Conservation (phyloP, 1,284 basidiomycete genomes). For the Lignosus rhinocerotis region DNA sequence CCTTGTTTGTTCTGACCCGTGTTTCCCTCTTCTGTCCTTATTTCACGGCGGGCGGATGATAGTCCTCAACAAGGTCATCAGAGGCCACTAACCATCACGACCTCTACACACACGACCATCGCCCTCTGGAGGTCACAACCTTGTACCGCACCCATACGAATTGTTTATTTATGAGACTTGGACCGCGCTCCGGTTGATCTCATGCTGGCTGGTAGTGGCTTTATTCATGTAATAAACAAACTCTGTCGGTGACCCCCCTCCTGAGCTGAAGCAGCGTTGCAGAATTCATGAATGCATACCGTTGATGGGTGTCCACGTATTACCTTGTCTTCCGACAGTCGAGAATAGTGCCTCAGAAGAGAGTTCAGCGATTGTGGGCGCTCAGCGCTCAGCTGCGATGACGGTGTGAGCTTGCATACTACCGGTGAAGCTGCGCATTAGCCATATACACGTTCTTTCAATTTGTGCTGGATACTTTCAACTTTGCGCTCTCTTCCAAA, state of each 20-base stretch:
- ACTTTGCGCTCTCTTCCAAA: background rate
- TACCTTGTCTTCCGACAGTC: conserved; percentile 7
- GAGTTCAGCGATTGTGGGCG: background rate
- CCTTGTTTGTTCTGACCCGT: background rate
- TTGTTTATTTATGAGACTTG: conserved; percentile 17
- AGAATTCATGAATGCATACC: conserved; percentile 27
- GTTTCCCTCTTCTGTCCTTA: conserved; percentile 1
- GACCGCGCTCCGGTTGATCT: conserved; percentile 14
- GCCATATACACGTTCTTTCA: background rate
- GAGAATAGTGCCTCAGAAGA: background rate
- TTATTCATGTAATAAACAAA: conserved; percentile 17
- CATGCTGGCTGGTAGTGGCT: conserved; percentile 16
- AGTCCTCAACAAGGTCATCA: background rate
- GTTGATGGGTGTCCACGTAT: conserved; percentile 22
- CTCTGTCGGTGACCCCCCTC: conserved; percentile 6
- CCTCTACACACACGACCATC: conserved; percentile 1
- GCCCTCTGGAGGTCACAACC: background rate
- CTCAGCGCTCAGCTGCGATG: background rate
- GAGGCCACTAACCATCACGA: conserved; percentile 3
- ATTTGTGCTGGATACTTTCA: background rate
- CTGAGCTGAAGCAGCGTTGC: conserved; percentile 26
- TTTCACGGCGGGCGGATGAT: background rate
- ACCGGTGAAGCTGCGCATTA: too few species aligned
- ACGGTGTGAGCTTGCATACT: too few species aligned
- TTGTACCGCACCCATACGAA: background rate